phyloP scores from a whole-genome alignment of 495 filamentous ascomycete genomes.

The Aspergillus sparsus region DNA sequence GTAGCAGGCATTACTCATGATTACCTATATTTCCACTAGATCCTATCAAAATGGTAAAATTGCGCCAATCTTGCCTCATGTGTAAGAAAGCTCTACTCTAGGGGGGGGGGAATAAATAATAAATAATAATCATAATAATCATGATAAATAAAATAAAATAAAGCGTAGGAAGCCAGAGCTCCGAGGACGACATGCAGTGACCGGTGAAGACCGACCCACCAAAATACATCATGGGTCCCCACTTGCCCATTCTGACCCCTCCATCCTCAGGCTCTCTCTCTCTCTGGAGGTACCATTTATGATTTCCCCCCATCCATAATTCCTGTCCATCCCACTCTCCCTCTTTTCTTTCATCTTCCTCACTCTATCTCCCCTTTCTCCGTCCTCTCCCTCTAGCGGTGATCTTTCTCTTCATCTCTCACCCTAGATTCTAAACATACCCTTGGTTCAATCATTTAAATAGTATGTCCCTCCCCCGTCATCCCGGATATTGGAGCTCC shows the following conservation, averaged over 20 bases:
- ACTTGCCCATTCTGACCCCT: conserved; percentile 33
- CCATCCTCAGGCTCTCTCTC: conserved; percentile 27
- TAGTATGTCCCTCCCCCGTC: conserved; percentile 16
- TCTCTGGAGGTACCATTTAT: conserved; percentile 22
- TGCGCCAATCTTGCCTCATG: not conserved
- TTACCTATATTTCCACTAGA: not conserved
- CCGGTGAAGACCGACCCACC: conserved; percentile 16
- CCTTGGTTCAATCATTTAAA: conserved; percentile 19
- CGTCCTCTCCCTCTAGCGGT: conserved; percentile 6
- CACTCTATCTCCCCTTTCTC: conserved; percentile 22
- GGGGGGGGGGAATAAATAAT: not conserved
- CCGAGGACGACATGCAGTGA: conserved; percentile 1
- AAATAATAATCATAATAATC: conserved; percentile 11
- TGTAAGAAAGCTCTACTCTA: not conserved
- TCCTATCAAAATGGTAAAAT: not conserved
- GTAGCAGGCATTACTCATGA: not conserved
- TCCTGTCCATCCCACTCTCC: conserved; percentile 7
- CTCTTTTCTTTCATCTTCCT: conserved; percentile 24
- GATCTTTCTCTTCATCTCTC: conserved; percentile 12
- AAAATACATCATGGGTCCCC: conserved; percentile 27
- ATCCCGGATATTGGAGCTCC: conserved; percentile 3
- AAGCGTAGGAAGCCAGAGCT: not conserved
- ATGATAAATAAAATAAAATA: conserved; percentile 6
- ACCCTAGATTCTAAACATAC: conserved; percentile 9
- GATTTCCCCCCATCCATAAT: conserved; percentile 15